A percentile compares a stretch with the other conserved stretches of the same genome.
Conservation (phyloP, 1,139 yeast species). For the Diutina neorugosa region DNA sequence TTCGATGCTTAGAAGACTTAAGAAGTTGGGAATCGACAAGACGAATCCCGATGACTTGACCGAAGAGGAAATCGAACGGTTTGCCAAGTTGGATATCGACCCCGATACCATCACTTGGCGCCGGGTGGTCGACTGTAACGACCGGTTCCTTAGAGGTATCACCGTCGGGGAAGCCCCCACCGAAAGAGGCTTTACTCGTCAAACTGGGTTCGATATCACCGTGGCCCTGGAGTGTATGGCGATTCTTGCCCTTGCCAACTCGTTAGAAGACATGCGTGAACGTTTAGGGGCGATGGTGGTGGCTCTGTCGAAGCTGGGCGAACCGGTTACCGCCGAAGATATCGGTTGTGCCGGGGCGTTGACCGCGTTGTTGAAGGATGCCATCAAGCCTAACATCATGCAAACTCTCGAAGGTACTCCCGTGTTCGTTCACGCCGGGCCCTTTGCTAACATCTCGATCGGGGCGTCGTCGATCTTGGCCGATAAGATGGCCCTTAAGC, state of each 20-base stretch:
- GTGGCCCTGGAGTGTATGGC: conserved; percentile 99
- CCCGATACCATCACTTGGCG: conserved; percentile 93
- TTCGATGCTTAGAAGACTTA: conserved; percentile 67
- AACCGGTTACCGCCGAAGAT: conserved; percentile 90
- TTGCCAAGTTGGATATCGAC: conserved; percentile 84
- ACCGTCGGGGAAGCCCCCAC: conserved; percentile 92
- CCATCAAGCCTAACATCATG: conserved; percentile 95
- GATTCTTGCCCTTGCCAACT: conserved; percentile 77
- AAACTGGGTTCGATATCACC: conserved; percentile 91
- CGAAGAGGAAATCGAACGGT: conserved; percentile 59
- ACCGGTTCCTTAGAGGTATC: conserved; percentile 82
- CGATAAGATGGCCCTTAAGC: conserved; percentile 88
- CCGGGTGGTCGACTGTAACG: conserved; percentile 94
- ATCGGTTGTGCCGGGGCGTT: conserved; percentile 96
- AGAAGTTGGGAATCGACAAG: conserved; percentile 70
- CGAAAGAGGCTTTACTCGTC: conserved; percentile 81
- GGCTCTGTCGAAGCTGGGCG: conserved; percentile 72
- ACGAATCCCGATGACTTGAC: conserved; percentile 77
- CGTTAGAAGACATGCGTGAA: conserved; percentile 76
- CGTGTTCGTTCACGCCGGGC: conserved; percentile 96
- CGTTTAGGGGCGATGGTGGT: conserved; percentile 88
- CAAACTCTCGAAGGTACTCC: conserved; percentile 98
- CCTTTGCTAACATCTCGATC: conserved; percentile 94
- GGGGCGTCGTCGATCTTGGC: conserved; percentile 95
- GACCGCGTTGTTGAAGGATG: conserved; percentile 91